Evolutionary conservation across 2,329 filamentous ascomycete genomes (phyloP).

Genomic region (Decorospora gaudefroyi): DNA sequence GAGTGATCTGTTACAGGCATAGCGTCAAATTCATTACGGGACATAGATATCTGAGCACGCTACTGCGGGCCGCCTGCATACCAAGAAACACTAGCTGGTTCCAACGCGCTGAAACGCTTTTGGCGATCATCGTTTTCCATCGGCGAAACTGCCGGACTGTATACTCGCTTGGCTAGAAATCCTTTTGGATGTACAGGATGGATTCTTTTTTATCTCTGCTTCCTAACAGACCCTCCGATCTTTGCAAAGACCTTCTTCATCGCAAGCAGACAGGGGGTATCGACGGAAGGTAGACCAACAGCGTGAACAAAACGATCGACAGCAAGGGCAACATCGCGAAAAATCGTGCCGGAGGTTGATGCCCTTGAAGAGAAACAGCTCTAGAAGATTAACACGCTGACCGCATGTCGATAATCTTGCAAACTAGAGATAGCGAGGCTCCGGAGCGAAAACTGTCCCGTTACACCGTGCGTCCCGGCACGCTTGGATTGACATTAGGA

Average conservation of each 20-base stretch:
- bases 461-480: too few species aligned
- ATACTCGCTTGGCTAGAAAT: not conserved
- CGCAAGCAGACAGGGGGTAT: slow-evolving; percentile 1
- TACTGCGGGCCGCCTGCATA: not conserved
- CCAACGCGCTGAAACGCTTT: slow-evolving; percentile 3
- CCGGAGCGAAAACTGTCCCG: not conserved
- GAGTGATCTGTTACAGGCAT: not conserved
- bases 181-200: not conserved
- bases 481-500: slow-evolving; percentile 1
- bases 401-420: not conserved
- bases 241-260: slow-evolving; percentile 1
- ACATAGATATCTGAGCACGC: slow-evolving; percentile 2
- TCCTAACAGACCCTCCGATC: slow-evolving; percentile 1
- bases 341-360: slow-evolving; percentile 1
- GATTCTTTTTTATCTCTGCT: not conserved
- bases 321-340: slow-evolving; percentile 2
- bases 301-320: slow-evolving; percentile 3
- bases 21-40: slow-evolving; percentile 1
- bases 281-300: slow-evolving; percentile 1
- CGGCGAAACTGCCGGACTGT: slow-evolving; percentile 1
- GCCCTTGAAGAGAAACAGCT: not conserved
- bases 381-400: not conserved
- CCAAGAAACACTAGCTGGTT: not conserved
- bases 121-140: slow-evolving; percentile 2
- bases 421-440: slow-evolving; percentile 1